Evolutionary conservation across 495 filamentous ascomycete genomes (phyloP), one percentile per base, ranked within the genome.

Genomic region (Xylaria palmicola): DNA sequence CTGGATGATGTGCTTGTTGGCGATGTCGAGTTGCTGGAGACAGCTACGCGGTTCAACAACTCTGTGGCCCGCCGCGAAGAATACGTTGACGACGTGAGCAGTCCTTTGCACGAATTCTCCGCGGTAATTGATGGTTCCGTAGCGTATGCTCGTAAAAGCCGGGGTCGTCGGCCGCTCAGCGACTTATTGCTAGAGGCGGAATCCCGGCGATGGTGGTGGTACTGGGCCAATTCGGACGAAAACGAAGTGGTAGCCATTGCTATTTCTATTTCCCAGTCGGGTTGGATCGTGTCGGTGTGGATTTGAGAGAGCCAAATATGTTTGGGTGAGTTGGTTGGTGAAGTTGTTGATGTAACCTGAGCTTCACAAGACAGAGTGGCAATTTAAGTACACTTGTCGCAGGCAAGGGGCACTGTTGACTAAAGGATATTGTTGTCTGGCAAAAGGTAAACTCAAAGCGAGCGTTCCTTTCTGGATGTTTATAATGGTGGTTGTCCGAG

Each of bases 121-220:
- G 77, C 79, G n/a, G 79, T 82, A 60, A 85, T 80, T 39, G 78
- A 80, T 0, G 82, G 80, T 59, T 80, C 79, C 29, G 82, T 85
- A 32, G 79, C 81, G 41, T 74, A 70, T 15, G 80, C 75, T 44
- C 82, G 74, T 52, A 83, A 72, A 29, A 85, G 72, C 53, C 76
- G 76, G 43, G 82, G 81, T 59, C 81, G 74, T 54, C 76, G 69
- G 47, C 68, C 61, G 62, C 71, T n/a, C 62, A 62, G 41, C 30
- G 61, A 61, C 40, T 61, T 61, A 36, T 67, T 70, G 26, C 69
- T 65, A n/a, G 68, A 66, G 15, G 70, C 70, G 10, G 75, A 77
- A 36, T 76, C 75, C 52, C 75, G 63, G 44, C 73, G 68, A 4
- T 60, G 59, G 56, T 59, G 56, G 26, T 52, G 59, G 50, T 61